phyloP scores from a whole-genome alignment of 225 moss, liverwort and hornwort species.

The Ulota crispa region DNA sequence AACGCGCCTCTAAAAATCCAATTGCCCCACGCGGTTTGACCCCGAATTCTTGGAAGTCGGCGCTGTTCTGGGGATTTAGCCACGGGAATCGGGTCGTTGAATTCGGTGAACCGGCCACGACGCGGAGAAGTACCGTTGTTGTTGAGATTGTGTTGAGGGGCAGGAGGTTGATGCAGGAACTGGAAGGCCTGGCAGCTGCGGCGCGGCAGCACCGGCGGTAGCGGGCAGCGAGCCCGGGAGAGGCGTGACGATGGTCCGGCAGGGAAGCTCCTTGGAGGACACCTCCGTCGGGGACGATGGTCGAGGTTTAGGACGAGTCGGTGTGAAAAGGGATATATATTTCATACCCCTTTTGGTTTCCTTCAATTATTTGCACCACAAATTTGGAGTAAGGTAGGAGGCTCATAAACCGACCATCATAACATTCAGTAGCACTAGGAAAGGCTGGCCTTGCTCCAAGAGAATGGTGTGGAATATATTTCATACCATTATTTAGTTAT shows the following conservation, averaged over 20 bases:
- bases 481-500: too few species aligned
- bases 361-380: too few species aligned
- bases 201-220: neutral
- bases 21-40: constrained; percentile 24
- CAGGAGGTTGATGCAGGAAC: neutral
- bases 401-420: too few species aligned
- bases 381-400: too few species aligned
- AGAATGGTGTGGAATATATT: too few species aligned
- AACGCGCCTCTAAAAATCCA: neutral
- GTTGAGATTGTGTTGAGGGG: neutral
- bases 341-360: too few species aligned
- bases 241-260: neutral
- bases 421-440: too few species aligned
- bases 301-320: neutral
- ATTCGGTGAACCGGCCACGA: neutral
- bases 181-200: neutral
- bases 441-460: too few species aligned
- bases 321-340: neutral
- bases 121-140: neutral
- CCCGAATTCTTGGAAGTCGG: neutral
- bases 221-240: neutral
- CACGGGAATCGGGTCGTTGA: neutral
- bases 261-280: neutral
- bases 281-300: neutral
- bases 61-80: neutral